Evolutionary conservation across 768 basidiomycete species (phyloP), one percentile per base, ranked within the genome.

Genomic region (Tricholoma sp.): DNA sequence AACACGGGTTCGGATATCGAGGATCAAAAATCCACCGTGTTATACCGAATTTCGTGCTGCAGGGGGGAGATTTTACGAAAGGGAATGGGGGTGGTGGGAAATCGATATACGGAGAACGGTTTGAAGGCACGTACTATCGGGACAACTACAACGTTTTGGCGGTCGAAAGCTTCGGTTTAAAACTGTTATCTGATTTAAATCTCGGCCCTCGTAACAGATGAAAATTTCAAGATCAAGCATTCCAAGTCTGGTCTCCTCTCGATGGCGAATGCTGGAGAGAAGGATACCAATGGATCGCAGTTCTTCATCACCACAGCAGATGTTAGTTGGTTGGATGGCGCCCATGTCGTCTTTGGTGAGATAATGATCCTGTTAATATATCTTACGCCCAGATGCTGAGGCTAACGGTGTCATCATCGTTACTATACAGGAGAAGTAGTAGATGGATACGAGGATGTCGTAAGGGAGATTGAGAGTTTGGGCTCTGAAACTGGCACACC

Each of bases 81-180:
- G 76, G 80, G 59, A 80, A 89, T 57, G 88, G 88, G 7, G 89
- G 86, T 0, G 89, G 90, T 17, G 89, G 89, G 6, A 79, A 84
- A 69, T 91, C 89, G 17, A 91, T 93, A 68, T 95, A 92, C 63
- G 93, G 92, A 47, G 79, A 81, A 60, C 84, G 82, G 67, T 94
- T 94, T 71, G 70, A 76, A 51, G 84, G 89, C 89, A 52, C 51
- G 80, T n/a, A n/a, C n/a, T n/a, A n/a, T n/a, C n/a, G n/a, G n/a
- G n/a, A n/a, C n/a, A n/a, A n/a, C n/a, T n/a, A n/a, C n/a, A n/a
- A n/a, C n/a, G n/a, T n/a, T n/a, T n/a, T n/a, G n/a, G n/a, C n/a
- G n/a, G n/a, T n/a, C n/a, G n/a, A n/a, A n/a, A n/a, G n/a, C n/a
- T n/a, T n/a, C n/a, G n/a, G n/a, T n/a, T n/a, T n/a, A n/a, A n/a